phyloP scores from a whole-genome alignment of 2,329 filamentous ascomycete genomes.

The Furcasterigmium sp. region DNA sequence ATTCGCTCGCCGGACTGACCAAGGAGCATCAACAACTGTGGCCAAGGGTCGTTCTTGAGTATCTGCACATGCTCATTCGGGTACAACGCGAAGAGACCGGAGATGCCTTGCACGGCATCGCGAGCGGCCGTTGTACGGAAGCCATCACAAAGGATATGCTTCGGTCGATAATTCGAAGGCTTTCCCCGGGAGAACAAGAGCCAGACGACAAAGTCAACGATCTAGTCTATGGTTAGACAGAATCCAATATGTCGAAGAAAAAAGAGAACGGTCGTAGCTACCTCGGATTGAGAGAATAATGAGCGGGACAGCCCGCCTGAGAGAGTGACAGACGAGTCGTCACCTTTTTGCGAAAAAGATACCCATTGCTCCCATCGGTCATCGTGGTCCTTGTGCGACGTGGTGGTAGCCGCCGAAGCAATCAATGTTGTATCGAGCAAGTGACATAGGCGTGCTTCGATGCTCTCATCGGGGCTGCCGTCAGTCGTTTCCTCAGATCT shows the following conservation, averaged over 20 bases:
- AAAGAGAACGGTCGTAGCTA: conserved; percentile 24
- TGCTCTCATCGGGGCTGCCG: conserved; percentile 17
- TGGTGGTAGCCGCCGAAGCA: conserved; percentile 15
- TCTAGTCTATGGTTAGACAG: conserved; percentile 34
- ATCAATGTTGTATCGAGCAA: conserved; percentile 69
- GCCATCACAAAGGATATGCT: conserved; percentile 80
- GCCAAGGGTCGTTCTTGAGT: conserved; percentile 71
- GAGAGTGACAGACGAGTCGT: conserved; percentile 51
- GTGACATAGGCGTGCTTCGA: conserved; percentile 39
- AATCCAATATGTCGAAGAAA: neutral
- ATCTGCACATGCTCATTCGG: conserved; percentile 65
- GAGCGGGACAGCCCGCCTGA: conserved; percentile 38
- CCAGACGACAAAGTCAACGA: conserved; percentile 75
- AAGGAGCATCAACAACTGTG: conserved; percentile 65
- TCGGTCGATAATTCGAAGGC: conserved; percentile 43
- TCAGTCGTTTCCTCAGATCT: conserved; percentile 21
- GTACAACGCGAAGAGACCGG: conserved; percentile 58
- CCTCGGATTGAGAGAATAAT: conserved; percentile 58
- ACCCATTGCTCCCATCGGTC: conserved; percentile 50
- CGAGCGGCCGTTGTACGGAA: conserved; percentile 50
- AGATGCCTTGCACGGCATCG: conserved; percentile 37
- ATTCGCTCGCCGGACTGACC: conserved; percentile 71
- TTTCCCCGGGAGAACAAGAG: conserved; percentile 60
- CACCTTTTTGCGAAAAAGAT: conserved; percentile 56
- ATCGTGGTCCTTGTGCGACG: conserved; percentile 23